phyloP scores from a whole-genome alignment of 1,284 basidiomycete species.

The Caloboletus inedulis region DNA sequence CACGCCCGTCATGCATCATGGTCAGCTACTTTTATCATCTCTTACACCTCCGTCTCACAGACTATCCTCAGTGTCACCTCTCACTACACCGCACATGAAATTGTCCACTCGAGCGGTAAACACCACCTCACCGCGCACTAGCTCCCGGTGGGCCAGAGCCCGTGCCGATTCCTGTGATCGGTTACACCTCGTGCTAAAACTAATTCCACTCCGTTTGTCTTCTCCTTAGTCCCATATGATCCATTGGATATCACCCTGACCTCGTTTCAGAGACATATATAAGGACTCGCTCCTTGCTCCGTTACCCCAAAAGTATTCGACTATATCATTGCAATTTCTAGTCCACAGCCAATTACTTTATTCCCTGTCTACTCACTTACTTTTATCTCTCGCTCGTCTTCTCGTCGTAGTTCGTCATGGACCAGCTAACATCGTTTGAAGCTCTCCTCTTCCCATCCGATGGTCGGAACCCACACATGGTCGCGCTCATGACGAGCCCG shows the following conservation, averaged over 20 bases:
- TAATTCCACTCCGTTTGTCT: conserved; percentile 20
- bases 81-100: conserved; percentile 19
- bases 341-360: conserved; percentile 21
- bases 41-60: background rate
- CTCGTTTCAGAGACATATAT: conserved; percentile 36
- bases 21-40: conserved; percentile 8
- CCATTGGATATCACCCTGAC: conserved; percentile 30
- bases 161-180: conserved; percentile 24
- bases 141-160: conserved; percentile 6
- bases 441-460: conserved; percentile 64
- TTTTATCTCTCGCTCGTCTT: conserved; percentile 8
- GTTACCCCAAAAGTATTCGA: conserved; percentile 15
- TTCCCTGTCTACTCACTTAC: conserved; percentile 15
- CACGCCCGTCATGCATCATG: conserved; percentile 1
- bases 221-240: conserved; percentile 18
- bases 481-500: conserved; percentile 65
- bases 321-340: conserved; percentile 6
- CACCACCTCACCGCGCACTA: background rate
- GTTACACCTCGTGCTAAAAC: conserved; percentile 28
- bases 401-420: conserved; percentile 41
- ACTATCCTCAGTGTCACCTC: conserved; percentile 5
- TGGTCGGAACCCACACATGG: conserved; percentile 65
- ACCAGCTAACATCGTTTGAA: conserved; percentile 56
- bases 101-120: conserved; percentile 1
- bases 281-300: conserved; percentile 17